Percentiles rank a stretch among this genome's conserved stretches.
Evolutionary conservation across 805 yeast species (phyloP).

Genomic region (Candida manassasensis): DNA sequence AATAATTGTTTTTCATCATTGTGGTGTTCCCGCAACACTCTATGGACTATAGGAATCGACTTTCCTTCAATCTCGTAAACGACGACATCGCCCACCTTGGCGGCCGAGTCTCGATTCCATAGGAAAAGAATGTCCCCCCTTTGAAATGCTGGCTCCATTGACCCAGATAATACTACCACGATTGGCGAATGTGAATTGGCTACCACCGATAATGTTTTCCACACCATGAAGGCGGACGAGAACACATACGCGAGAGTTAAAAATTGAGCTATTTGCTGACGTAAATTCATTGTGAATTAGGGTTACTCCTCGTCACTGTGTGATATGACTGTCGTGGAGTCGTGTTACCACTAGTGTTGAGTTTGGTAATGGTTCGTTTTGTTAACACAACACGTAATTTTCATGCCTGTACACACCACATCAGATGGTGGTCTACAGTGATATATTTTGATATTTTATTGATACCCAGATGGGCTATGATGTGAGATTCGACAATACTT

Average conservation of each 20-base stretch:
- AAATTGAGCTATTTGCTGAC: conserved; percentile 59
- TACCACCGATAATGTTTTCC: conserved; percentile 75
- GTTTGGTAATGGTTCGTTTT: too few species aligned
- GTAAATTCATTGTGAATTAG: conserved; percentile 53
- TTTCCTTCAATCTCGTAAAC: conserved; percentile 81
- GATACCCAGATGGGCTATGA: too few species aligned
- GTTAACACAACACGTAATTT: too few species aligned
- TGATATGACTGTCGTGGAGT: too few species aligned
- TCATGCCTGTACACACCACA: too few species aligned
- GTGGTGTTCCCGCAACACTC: conserved; percentile 85
- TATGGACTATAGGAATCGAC: conserved; percentile 92
- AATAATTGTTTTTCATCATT: conserved; percentile 56
- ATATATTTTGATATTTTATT: too few species aligned
- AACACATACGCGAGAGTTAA: conserved; percentile 74
- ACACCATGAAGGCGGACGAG: conserved; percentile 85
- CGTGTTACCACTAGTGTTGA: too few species aligned
- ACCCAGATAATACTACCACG: conserved; percentile 94
- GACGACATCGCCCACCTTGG: conserved; percentile 86
- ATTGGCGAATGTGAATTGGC: conserved; percentile 88
- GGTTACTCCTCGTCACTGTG: too few species aligned
- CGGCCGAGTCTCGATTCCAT: conserved; percentile 73
- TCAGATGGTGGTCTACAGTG: too few species aligned
- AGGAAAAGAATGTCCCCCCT: conserved; percentile 90
- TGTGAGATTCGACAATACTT: too few species aligned
- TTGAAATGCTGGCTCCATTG: conserved; percentile 99